Conservation (phyloP, 306 rosid genomes). For the Prunus armeniaca region DNA sequence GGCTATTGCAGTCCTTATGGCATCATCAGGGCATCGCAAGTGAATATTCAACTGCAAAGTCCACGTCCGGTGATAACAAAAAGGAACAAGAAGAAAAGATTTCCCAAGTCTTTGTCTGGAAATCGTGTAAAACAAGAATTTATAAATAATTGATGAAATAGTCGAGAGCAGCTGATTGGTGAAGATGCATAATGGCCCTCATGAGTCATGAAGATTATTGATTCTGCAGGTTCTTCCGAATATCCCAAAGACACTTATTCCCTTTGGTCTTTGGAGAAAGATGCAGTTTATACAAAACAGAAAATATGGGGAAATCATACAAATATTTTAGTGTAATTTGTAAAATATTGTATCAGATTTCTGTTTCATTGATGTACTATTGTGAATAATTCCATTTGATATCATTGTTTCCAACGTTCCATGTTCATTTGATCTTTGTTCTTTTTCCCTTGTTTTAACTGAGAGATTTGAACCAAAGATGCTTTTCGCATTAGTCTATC, state of each 20-base stretch:
- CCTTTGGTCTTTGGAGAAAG: not conserved
- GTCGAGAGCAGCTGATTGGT: not conserved
- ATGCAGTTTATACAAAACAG: too few relatives aligned
- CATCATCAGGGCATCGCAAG: constrained; percentile 77
- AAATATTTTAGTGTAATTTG: not conserved
- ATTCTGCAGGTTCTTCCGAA: not conserved
- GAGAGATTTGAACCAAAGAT: too few relatives aligned
- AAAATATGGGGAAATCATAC: not conserved
- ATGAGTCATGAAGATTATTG: not conserved
- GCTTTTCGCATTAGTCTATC: too few relatives aligned
- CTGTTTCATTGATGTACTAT: not conserved
- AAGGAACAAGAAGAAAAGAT: not conserved
- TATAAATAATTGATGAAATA: not conserved
- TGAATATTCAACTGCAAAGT: constrained; percentile 8
- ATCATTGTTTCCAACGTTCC: not conserved
- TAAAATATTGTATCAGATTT: not conserved
- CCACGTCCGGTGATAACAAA: not conserved
- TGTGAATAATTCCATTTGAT: not conserved
- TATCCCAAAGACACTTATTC: too few relatives aligned
- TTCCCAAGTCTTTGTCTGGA: not conserved
- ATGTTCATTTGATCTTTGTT: not conserved
- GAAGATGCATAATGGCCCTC: not conserved
- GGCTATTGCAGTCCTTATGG: constrained; percentile 74
- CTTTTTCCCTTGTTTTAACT: too few relatives aligned
- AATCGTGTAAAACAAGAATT: not conserved